Evolutionary conservation across 164 flowering plant genomes (phyloP).

Genomic region (Nymphaea colorata): DNA sequence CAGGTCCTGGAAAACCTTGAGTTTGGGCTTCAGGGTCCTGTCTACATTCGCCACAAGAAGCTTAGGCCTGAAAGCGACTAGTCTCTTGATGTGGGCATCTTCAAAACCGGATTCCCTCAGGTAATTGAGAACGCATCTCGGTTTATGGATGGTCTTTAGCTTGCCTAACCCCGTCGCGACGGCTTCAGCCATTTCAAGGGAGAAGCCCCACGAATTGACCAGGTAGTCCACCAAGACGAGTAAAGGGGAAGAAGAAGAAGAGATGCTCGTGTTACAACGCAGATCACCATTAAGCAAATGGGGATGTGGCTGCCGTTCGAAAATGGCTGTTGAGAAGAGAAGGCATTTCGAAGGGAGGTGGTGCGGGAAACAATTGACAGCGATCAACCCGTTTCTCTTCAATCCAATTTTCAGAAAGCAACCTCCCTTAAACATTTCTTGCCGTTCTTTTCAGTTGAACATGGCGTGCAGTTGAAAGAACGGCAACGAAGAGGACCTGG

Average conservation of each 20-base stretch:
- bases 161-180: neutral
- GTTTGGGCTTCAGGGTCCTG: slow-evolving; percentile 9
- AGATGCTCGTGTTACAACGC: too few species aligned
- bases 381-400: too few species aligned
- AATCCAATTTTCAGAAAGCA: too few species aligned
- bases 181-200: slow-evolving; percentile 1
- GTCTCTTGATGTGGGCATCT: slow-evolving; percentile 7
- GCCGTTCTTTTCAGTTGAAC: too few species aligned
- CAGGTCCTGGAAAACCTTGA: slow-evolving; percentile 7
- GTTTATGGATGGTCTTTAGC: neutral
- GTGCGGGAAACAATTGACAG: neutral
- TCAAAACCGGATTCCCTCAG: slow-evolving; percentile 4
- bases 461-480: too few species aligned
- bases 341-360: neutral
- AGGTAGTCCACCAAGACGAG: slow-evolving; percentile 1
- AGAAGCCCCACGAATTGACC: slow-evolving; percentile 1
- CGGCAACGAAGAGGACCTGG: too few species aligned
- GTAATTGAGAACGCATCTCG: slow-evolving; percentile 6
- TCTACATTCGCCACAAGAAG: slow-evolving; percentile 5
- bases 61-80: slow-evolving; percentile 1
- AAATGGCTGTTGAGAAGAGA: neutral
- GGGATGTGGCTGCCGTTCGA: neutral
- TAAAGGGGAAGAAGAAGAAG: neutral
- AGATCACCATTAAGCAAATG: neutral
- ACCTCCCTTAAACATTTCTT: too few species aligned